Conservation (phyloP, 176 grass and related monocot genomes). For the Pharus latifolius region DNA sequence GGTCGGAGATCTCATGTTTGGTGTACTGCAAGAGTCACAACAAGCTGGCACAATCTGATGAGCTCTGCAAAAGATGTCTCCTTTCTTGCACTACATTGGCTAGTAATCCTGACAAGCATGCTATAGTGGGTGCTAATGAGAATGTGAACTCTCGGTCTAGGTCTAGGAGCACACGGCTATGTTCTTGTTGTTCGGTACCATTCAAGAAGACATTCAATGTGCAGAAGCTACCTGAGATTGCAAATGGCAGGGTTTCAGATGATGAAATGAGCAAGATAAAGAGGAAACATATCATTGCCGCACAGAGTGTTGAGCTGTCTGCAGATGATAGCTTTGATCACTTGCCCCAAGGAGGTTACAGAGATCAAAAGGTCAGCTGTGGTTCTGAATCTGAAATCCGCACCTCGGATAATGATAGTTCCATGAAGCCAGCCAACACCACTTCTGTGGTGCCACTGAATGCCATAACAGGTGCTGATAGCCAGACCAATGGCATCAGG, state of each 20-base stretch:
- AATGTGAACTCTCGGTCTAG: not conserved
- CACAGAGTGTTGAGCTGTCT: not conserved
- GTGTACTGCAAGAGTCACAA: constrained; percentile 46
- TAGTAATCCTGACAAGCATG: not conserved
- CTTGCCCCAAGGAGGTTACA: constrained; percentile 9
- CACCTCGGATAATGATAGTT: not conserved
- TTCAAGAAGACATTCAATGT: not conserved
- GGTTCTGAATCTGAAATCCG: constrained; percentile 32
- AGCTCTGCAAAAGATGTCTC: constrained; percentile 47
- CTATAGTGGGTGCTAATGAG: not conserved
- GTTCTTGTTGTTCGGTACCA: constrained; percentile 46
- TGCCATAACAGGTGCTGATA: not conserved
- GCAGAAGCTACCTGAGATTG: not conserved
- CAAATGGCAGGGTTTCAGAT: not conserved
- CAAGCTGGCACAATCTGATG: constrained; percentile 34
- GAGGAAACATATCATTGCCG: not conserved
- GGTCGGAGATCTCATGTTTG: constrained; percentile 50
- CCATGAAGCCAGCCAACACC: constrained; percentile 7
- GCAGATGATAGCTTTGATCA: not conserved
- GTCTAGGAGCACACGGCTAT: not conserved
- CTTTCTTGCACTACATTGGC: constrained; percentile 10
- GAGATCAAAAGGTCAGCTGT: constrained; percentile 28
- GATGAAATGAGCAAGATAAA: too few species aligned
- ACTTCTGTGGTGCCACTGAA: not conserved
- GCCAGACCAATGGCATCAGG: not conserved